Base-by-base conservation (phyloP, 1,284 basidiomycete genomes). In the Ceratobasidium sp. region DNA sequence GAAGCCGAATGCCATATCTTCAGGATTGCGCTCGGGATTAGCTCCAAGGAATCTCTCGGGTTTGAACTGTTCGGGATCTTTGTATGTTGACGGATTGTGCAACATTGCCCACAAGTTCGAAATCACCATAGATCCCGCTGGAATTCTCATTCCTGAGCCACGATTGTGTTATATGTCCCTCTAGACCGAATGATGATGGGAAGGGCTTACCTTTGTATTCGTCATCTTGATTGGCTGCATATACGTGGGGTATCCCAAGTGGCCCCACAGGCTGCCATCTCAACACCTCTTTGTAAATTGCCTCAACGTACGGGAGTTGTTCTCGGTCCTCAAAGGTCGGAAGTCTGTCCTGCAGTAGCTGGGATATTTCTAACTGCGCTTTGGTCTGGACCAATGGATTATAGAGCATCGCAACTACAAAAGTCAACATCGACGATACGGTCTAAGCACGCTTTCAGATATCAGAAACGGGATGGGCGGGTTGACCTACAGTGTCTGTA, bases 401-500 rank as follows among this genome's bases (percentile, higher is more conserved):
- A 60, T 71, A 12, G 73, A 76, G 28, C 69, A 73, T 73, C 12
- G 65, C 69, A 26, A 73, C 21, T 23, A 73, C 45, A 30, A 73
- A 73, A 6, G 50, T 64, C 6, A 69, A 55, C 14, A 73, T 34
- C 5, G 71, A 30, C 30, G 71, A 58, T 12, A 55, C 50, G 14
- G 71, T 72, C 71, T 72, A n/a, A n/a, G n/a, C n/a, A n/a, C n/a
- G n/a, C n/a, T n/a, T n/a, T n/a, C n/a, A 9, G 34, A 28, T 9
- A n/a, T n/a, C n/a, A n/a, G 10, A n/a, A 18, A 9, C 36, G 36
- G 14, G 36, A 6, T 39, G 14, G 36, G 36, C 14, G 36, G 36
- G 14, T 6, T 5, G 8, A n/a, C 34, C 23, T 53, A 67, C 64
- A 2, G 64, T 67, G 26, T 67, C 64, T 23, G 64, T 50, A 14